Base-by-base conservation (phyloP, 495 filamentous ascomycete species). In the Penicillium bovifimosum region DNA sequence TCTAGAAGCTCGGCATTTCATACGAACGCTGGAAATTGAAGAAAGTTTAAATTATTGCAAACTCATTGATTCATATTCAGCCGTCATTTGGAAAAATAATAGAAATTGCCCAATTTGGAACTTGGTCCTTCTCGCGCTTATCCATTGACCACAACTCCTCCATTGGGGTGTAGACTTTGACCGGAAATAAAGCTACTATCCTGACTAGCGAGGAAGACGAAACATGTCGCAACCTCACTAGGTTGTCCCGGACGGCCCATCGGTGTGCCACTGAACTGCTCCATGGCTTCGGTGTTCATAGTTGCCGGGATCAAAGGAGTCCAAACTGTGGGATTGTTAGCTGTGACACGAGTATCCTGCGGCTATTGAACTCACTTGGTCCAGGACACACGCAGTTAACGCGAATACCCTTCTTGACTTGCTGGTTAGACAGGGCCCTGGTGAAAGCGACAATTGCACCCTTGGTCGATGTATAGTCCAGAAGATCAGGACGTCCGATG, bases 391-490 rank as follows among this genome's bases (percentile, higher is more conserved):
- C 77, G 5, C 79, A 78, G 54, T 92, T 95, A 44, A 91, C 87
- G 2, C 88, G 79, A 61, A 93, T 90, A 2, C 87, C 89, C 40
- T 84, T 80, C 35, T 62, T 56, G 13, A 88, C 66, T 57, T 84
- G 81, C 62, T 91, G 86, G 67, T 91, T 93, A 34, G 83, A 86
- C 8, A 95, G 70, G 3, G 77, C 87, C 13, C 88, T 81, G 0
- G 87, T 91, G 70, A 95, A 92, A 8, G 88, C 77, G 2, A 93
- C 70, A 51, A 93, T 86, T 48, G 88, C 88, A 41, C 89, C 89
- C 59, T 93, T 93, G 14, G 82, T 86, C 10, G 85, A 80, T 1
- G 87, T 90, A 71, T 95, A 92, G 73, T 95, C 89, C 16, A 95
- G 81, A 2, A 93, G 79, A 56, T 92, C 88, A 0, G 84, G 85